These are phyloP conservation scores for Beauveria australis DNA, from an alignment of 2,329 filamentous ascomycete species.

Conservation along the genomic window DNA sequence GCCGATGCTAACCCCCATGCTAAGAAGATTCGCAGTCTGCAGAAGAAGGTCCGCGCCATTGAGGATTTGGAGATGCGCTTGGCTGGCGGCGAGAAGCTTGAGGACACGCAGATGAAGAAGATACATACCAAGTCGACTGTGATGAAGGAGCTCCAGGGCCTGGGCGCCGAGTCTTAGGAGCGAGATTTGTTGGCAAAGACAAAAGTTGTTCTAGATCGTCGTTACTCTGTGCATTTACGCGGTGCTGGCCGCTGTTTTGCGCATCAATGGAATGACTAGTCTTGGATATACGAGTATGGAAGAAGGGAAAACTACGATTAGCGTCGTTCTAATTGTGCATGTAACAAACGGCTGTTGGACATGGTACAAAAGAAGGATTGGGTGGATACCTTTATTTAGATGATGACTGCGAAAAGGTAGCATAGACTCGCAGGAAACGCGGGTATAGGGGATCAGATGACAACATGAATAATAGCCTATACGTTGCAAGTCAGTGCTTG, in stretches of 20 bases:
- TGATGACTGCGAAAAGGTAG: slow-evolving; percentile 9
- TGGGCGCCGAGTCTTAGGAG: slow-evolving; percentile 31
- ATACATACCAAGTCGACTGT: slow-evolving; percentile 83
- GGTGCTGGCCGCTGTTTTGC: background rate
- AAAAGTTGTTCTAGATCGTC: background rate
- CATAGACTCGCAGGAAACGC: slow-evolving; percentile 12
- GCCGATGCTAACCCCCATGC: slow-evolving; percentile 62
- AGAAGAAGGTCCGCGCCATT: slow-evolving; percentile 97
- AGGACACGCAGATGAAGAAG: slow-evolving; percentile 98
- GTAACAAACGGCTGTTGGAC: background rate
- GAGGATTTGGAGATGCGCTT: slow-evolving; percentile 97
- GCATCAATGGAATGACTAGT: background rate
- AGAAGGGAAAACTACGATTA: background rate
- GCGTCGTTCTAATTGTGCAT: background rate
- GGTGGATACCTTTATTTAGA: background rate
- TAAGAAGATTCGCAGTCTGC: slow-evolving; percentile 86
- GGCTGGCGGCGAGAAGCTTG: slow-evolving; percentile 89
- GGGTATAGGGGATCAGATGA: slow-evolving; percentile 5
- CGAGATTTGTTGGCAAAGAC: background rate
- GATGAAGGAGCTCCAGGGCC: slow-evolving; percentile 66
- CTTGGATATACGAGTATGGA: slow-evolving; percentile 4
- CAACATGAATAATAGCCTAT: slow-evolving; percentile 7
- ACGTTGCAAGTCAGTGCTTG: background rate
- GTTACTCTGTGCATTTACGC: background rate
- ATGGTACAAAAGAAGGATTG: background rate